These are phyloP conservation scores for Trichoderma hamatum DNA, from an alignment of 2,329 filamentous ascomycete genomes.

Conservation along the genomic window DNA sequence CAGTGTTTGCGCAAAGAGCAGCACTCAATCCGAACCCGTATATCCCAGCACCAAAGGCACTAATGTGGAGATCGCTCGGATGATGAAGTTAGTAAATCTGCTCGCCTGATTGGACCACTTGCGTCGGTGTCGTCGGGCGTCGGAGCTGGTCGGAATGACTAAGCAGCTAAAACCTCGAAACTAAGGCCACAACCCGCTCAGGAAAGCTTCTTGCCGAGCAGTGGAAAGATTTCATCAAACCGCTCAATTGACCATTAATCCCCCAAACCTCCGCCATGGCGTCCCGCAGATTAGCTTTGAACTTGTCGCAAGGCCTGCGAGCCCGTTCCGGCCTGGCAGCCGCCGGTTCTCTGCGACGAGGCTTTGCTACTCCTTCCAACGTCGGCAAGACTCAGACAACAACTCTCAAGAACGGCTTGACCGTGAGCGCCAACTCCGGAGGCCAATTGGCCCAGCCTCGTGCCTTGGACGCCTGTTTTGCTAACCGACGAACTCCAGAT, in stretches of 20 bases:
- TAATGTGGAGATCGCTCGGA: slow-evolving; percentile 1
- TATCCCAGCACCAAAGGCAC: not conserved
- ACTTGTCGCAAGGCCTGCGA: slow-evolving; percentile 88
- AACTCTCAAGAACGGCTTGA: slow-evolving; percentile 96
- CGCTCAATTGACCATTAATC: slow-evolving; percentile 56
- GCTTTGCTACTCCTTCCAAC: slow-evolving; percentile 83
- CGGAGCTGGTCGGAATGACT: slow-evolving; percentile 50
- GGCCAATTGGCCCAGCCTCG: slow-evolving; percentile 45
- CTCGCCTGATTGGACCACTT: slow-evolving; percentile 39
- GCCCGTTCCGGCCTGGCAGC: slow-evolving; percentile 81
- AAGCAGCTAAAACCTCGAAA: slow-evolving; percentile 42
- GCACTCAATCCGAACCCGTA: not conserved
- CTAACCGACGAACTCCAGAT: slow-evolving; percentile 62
- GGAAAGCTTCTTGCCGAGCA: slow-evolving; percentile 52
- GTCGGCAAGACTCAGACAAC: slow-evolving; percentile 91
- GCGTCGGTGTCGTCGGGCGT: slow-evolving; percentile 33
- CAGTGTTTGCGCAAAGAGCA: not conserved
- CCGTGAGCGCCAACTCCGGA: slow-evolving; percentile 59
- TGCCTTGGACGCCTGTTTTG: slow-evolving; percentile 29
- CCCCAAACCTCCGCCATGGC: slow-evolving; percentile 72
- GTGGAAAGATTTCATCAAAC: slow-evolving; percentile 58
- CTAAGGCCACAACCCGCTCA: slow-evolving; percentile 50
- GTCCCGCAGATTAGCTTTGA: slow-evolving; percentile 95
- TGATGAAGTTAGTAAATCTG: slow-evolving; percentile 39
- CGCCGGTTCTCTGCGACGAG: slow-evolving; percentile 76